These are phyloP conservation scores for Hirschfeldia incana DNA, from an alignment of 345 rosid species.

Conservation along the genomic window DNA sequence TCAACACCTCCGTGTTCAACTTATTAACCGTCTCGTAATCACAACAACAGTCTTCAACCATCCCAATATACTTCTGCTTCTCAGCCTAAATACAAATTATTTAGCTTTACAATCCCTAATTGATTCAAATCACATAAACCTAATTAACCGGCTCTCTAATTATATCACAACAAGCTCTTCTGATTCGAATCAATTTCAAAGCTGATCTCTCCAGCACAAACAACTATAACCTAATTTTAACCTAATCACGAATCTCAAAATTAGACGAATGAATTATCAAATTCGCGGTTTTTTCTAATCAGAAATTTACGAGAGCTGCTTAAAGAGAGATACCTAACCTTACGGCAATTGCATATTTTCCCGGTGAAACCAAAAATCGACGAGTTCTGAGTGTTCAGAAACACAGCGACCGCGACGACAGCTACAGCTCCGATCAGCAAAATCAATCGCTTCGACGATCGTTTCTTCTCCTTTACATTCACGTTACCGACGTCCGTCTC, in stretches of 20 bases:
- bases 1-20: constrained; percentile 62
- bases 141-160: background rate
- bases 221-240: background rate
- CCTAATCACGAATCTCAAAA: background rate
- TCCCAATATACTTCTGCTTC: constrained; percentile 55
- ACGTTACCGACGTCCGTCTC: constrained; percentile 36
- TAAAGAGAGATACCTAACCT: constrained; percentile 46
- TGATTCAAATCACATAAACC: background rate
- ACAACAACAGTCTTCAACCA: constrained; percentile 90
- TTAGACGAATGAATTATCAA: background rate
- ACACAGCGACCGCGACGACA: constrained; percentile 40
- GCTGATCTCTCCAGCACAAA: background rate
- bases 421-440: constrained; percentile 48
- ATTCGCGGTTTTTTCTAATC: background rate
- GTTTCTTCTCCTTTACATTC: constrained; percentile 29
- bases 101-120: background rate
- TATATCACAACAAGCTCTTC: background rate
- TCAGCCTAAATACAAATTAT: constrained; percentile 32
- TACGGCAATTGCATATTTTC: constrained; percentile 54
- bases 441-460: constrained; percentile 35
- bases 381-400: constrained; percentile 26
- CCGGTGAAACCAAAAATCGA: constrained; percentile 34
- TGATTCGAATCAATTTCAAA: background rate
- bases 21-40: constrained; percentile 83
- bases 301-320: background rate